Evolutionary conservation across 495 filamentous ascomycete species (phyloP), one percentile per base, ranked within the genome.

Genomic region (Cercophora scortea): DNA sequence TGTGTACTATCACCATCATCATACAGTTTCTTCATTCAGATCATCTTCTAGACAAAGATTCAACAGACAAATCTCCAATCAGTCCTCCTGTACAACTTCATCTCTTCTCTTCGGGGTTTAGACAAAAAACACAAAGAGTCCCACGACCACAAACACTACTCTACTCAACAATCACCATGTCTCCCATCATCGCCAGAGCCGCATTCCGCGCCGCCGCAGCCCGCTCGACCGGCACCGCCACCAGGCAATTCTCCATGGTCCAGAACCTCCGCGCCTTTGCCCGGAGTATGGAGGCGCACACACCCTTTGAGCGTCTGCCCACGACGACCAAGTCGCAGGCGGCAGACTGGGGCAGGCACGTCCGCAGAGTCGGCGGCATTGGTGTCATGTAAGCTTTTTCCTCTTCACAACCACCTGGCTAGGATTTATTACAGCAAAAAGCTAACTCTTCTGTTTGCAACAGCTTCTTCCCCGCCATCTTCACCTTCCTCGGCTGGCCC

Each of bases 301-400:
- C 25, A 5, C 65, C 65, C 32, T 66, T 65, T 51, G 59, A 65
- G 56, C 63, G 65, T 12, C 56, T 67, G 32, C 65, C 65, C 40
- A 53, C 59, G 2, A 25, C 57, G 10, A 49, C 25, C 45, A 53
- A 43, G 35, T 18, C 61, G 13, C 52, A 55, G 9, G 19, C 51
- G 2, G 59, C 49, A n/a, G 65, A 68, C 51, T 67, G 56, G 55
- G 59, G 55, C 49, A 46, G 33, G 32, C 52, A 58, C n/a, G 34
- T 54, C 16, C 58, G 52, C 52, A 32, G 58, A 12, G 32, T 56
- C 10, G 51, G 34, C 4, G 36, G 39, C 11, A 47, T 59, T 32
- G 48, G 42, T 42, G 45, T 47, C n/a, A 44, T 67, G 65, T 68
- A 59, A n/a, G 53, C 48, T 8, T 47, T 44, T 18, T n/a, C 11